A percentile compares a stretch with the other conserved stretches of the same genome.
Evolutionary conservation across 1,284 basidiomycete genomes (phyloP).

Genomic region (Ceratobasidium sp.): DNA sequence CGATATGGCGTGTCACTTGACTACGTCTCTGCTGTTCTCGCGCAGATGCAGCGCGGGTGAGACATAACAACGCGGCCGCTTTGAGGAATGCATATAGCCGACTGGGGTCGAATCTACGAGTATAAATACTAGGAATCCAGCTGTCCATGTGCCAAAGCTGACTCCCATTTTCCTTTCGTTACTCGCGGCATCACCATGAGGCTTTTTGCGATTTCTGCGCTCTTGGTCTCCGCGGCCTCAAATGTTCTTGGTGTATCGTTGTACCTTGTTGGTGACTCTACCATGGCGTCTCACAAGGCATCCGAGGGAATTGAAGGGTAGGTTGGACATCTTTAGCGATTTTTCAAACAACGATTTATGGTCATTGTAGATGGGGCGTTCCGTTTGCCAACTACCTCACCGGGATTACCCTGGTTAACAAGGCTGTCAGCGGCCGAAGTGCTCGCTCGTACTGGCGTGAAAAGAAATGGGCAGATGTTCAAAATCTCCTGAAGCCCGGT

Average conservation of each 20-base stretch:
- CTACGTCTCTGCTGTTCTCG: background rate
- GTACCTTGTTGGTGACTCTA: slow-evolving; percentile 60
- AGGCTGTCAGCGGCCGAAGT: slow-evolving; percentile 57
- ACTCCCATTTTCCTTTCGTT: background rate
- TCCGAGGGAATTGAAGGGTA: slow-evolving; percentile 43
- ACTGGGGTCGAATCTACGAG: background rate
- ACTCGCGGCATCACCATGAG: background rate
- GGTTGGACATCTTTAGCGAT: background rate
- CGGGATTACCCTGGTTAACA: slow-evolving; percentile 55
- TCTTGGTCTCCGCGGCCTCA: slow-evolving; percentile 14
- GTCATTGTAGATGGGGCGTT: slow-evolving; percentile 55
- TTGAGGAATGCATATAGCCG: background rate
- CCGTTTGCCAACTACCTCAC: slow-evolving; percentile 54
- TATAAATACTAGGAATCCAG: background rate
- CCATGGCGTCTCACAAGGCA: slow-evolving; percentile 49
- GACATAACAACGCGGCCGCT: background rate
- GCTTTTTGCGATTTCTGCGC: slow-evolving; percentile 18
- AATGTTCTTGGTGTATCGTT: slow-evolving; percentile 38
- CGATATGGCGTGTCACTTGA: slow-evolving; percentile 8
- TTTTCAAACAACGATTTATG: background rate
- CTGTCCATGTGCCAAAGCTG: background rate
- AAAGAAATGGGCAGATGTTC: slow-evolving; percentile 46
- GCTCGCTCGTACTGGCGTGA: slow-evolving; percentile 59
- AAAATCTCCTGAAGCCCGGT: slow-evolving; percentile 22
- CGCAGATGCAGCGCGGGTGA: background rate